Evolutionary conservation across 176 grass and related monocot species (phyloP).

Genomic region (Aegilops speltoides): DNA sequence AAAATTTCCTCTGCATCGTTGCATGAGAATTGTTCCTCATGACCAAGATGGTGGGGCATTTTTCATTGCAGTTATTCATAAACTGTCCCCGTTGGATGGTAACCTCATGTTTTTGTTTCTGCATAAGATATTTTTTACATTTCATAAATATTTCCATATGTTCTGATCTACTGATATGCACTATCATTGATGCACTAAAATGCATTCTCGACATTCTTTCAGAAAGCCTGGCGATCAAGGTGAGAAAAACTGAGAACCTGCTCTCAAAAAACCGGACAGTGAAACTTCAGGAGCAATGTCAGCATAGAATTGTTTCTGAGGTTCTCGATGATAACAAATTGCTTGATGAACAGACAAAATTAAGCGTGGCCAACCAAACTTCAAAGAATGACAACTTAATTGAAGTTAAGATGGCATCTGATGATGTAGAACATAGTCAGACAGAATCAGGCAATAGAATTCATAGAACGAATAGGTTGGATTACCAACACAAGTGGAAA

Average conservation of each 20-base stretch:
- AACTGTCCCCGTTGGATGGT: slow-evolving; percentile 65
- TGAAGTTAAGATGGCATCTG: slow-evolving; percentile 24
- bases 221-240: slow-evolving; percentile 37
- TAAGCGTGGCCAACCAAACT: background rate
- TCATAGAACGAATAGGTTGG: slow-evolving; percentile 25
- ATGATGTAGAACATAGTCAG: slow-evolving; percentile 36
- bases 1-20: slow-evolving; percentile 59
- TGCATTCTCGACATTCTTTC: slow-evolving; percentile 12
- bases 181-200: slow-evolving; percentile 7
- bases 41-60: slow-evolving; percentile 93
- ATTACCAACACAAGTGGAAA: slow-evolving; percentile 55
- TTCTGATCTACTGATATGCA: background rate
- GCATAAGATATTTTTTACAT: background rate
- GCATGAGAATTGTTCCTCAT: slow-evolving; percentile 95
- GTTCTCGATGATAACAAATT: slow-evolving; percentile 21
- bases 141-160: slow-evolving; percentile 10
- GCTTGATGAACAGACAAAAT: slow-evolving; percentile 16
- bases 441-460: slow-evolving; percentile 23
- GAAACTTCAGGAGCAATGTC: slow-evolving; percentile 33
- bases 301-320: slow-evolving; percentile 31
- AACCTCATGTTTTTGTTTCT: slow-evolving; percentile 18
- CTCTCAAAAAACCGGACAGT: background rate
- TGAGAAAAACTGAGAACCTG: slow-evolving; percentile 28
- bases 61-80: slow-evolving; percentile 91
- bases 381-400: slow-evolving; percentile 19